Evolutionary conservation across 108 stramenopile species (phyloP).

Genomic region (Cyclotella sp.): DNA sequence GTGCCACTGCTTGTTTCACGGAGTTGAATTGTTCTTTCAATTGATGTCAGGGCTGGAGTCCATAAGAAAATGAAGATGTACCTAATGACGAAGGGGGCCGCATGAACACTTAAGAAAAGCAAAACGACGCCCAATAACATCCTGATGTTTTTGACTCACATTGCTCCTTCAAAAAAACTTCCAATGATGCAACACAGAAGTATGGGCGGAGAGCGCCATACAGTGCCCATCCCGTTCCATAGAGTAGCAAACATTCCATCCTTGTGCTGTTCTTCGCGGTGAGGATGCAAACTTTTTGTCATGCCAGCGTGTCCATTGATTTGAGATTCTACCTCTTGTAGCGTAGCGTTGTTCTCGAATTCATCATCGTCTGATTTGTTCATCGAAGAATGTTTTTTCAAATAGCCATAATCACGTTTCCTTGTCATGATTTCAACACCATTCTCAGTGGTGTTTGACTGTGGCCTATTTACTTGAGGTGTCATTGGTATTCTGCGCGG

Average conservation of each 20-base stretch:
- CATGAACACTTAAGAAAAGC: not conserved
- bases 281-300: not conserved
- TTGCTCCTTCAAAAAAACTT: slow-evolving; percentile 90
- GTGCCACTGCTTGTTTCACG: not conserved
- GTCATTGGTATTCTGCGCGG: not conserved
- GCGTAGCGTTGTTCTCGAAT: not conserved
- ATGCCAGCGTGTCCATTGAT: not conserved
- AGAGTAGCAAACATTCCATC: slow-evolving; percentile 35
- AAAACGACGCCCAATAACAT: not conserved
- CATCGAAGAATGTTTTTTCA: slow-evolving; percentile 36
- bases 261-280: not conserved
- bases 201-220: slow-evolving; percentile 69
- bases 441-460: not conserved
- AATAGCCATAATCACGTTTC: not conserved
- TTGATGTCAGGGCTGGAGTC: slow-evolving; percentile 87
- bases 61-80: slow-evolving; percentile 97
- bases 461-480: not conserved
- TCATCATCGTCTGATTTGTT: slow-evolving; percentile 10
- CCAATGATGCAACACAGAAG: slow-evolving; percentile 84
- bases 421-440: not conserved
- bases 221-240: slow-evolving; percentile 59
- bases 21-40: slow-evolving; percentile 26
- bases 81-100: not conserved
- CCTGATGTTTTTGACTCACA: slow-evolving; percentile 2
- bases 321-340: slow-evolving; percentile 8